Base-by-base conservation (phyloP, 2,329 filamentous ascomycete genomes). In the Botrytis porri region DNA sequence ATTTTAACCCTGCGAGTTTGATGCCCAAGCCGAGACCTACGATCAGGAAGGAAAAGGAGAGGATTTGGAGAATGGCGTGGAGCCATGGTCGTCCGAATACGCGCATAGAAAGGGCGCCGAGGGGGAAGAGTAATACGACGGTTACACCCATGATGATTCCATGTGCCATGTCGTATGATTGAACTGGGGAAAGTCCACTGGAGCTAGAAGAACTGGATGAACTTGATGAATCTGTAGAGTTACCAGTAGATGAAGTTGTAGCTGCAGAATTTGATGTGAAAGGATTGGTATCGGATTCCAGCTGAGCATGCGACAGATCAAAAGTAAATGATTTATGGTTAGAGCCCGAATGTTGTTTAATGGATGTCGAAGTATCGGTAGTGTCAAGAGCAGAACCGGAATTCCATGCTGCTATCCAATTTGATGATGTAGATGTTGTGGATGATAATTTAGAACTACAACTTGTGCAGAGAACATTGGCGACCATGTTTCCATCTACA, bases 71-170 rank as follows among this genome's bases (percentile, higher is more conserved):
- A 16, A 81, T 81, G 10, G 84, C 87, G 77, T 92, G 90, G n/a
- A 88, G 76, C 63, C 78, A 80, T 5, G 80, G 74, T 64, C 84
- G 87, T 62, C 87, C 85, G 10, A 89, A 75, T 5, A 90, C 75
- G 4, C 89, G 87, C 86, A 91, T 90, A 59, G 90, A 79, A 5
- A 88, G 82, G 14, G 89, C 84, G 8, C 89, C 90, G 4, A 90
- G 76, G 0, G 90, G 90, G 75, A 89, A 91, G 35, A 89, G 81
- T 20, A 87, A 77, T 5, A 87, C 84, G 75, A 90, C 89, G 29
- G 87, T 86, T 63, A 90, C 78, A 39, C 85, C 85, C 88, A 91
- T 89, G 77, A 91, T 82, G 76, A 89, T 83, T 66, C 88, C 89
- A 75, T 91, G 89, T 0, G 85, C 83, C 63, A 76, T 80, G 4